These are phyloP conservation scores for Nepenthes mirabilis DNA, from an alignment of 148 eudicot genomes.

Conservation along the genomic window DNA sequence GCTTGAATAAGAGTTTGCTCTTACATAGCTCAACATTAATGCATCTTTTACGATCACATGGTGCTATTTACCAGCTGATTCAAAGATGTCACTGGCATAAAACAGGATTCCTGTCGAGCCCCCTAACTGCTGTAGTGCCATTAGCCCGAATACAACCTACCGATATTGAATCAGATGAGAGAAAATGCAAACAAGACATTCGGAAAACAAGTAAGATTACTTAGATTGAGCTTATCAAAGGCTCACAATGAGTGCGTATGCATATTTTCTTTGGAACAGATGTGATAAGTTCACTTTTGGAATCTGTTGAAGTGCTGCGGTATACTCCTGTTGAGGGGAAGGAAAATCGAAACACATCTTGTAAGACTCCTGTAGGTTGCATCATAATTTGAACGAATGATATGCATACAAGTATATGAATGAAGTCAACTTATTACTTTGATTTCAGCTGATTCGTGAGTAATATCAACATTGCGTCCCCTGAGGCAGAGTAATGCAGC, in stretches of 20 bases:
- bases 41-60: background rate
- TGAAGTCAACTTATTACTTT: conserved; percentile 6
- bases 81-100: conserved; percentile 41
- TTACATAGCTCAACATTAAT: background rate
- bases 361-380: too few relatives aligned
- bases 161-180: background rate
- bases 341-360: background rate
- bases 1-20: background rate
- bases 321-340: conserved; percentile 8
- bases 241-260: conserved; percentile 24
- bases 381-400: background rate
- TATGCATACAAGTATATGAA: background rate
- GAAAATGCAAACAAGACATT: background rate
- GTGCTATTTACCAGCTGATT: conserved; percentile 40
- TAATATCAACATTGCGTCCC: conserved; percentile 14
- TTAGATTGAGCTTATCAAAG: background rate
- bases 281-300: conserved; percentile 14
- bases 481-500: conserved; percentile 10
- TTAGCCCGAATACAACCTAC: conserved; percentile 26
- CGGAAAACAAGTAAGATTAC: background rate
- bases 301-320: conserved; percentile 15
- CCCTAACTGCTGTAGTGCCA: conserved; percentile 16
- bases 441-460: conserved; percentile 20
- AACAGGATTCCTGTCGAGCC: conserved; percentile 43
- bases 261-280: conserved; percentile 21